A percentile compares a stretch with the other conserved stretches of the same genome.
phyloP scores from a whole-genome alignment of 768 basidiomycete species.

The Psilocybe cyanescens region DNA sequence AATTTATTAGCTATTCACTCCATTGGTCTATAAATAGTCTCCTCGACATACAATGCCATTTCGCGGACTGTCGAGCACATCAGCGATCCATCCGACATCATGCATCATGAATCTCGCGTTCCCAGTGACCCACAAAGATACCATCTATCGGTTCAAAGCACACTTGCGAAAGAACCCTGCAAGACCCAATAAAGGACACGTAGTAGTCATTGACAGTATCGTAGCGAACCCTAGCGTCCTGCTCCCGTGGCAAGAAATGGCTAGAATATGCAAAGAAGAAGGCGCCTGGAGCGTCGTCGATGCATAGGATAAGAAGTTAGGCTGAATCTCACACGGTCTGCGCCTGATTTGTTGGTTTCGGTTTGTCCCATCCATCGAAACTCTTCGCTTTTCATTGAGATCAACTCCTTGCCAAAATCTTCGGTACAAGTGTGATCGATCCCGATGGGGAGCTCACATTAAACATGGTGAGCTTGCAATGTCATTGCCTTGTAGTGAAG shows the following conservation, averaged over 20 bases:
- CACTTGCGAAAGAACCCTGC: slow-evolving; percentile 40
- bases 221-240: slow-evolving; percentile 63
- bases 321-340: slow-evolving; percentile 56
- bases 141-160: slow-evolving; percentile 51
- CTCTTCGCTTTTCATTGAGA: slow-evolving; percentile 31
- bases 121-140: slow-evolving; percentile 57
- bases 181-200: slow-evolving; percentile 48
- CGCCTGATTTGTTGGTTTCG: slow-evolving; percentile 82
- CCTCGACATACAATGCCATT: slow-evolving; percentile 58
- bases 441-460: slow-evolving; percentile 64
- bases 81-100: slow-evolving; percentile 54
- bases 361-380: slow-evolving; percentile 38
- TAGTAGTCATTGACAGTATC: slow-evolving; percentile 75
- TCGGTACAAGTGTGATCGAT: slow-evolving; percentile 72
- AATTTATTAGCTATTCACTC: too few relatives aligned
- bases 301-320: slow-evolving; percentile 78
- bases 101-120: slow-evolving; percentile 55
- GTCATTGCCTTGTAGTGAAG: too few relatives aligned
- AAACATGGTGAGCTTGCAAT: slow-evolving; percentile 60
- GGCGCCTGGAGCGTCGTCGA: slow-evolving; percentile 72
- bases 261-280: slow-evolving; percentile 63
- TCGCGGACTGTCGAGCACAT: slow-evolving; percentile 54
- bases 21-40: slow-evolving; percentile 21
- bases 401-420: slow-evolving; percentile 58
- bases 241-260: slow-evolving; percentile 80